Conservation (phyloP, 73 alveolate genomes). For the Paramecium tetraurelia region DNA sequence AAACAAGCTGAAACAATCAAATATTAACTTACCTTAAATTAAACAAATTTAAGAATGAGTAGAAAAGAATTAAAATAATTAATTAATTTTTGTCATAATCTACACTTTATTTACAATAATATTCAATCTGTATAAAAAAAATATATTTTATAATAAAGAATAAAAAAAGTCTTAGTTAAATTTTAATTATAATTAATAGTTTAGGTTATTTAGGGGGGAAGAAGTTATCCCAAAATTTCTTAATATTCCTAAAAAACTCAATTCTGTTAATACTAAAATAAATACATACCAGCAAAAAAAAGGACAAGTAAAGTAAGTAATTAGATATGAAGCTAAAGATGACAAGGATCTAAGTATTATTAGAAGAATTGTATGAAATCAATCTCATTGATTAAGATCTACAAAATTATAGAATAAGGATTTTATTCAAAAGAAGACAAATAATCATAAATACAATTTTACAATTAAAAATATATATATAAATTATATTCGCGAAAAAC, state of each 20-base stretch:
- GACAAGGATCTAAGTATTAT: too few relatives aligned
- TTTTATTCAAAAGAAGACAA: too few relatives aligned
- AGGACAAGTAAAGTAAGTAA: too few relatives aligned
- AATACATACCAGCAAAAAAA: too few relatives aligned
- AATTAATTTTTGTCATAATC: neutral
- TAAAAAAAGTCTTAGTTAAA: neutral
- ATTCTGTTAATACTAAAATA: too few relatives aligned
- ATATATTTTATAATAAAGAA: neutral
- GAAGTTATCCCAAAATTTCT: neutral
- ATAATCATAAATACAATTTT: too few relatives aligned
- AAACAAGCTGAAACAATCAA: neutral
- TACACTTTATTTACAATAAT: neutral
- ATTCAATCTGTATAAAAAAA: neutral
- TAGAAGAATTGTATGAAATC: too few relatives aligned
- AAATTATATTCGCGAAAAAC: too few relatives aligned
- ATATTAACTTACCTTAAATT: neutral
- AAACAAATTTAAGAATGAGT: neutral
- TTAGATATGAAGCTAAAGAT: too few relatives aligned
- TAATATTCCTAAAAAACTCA: neutral
- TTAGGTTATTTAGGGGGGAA: neutral
- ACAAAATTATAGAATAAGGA: too few relatives aligned
- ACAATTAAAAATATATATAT: too few relatives aligned
- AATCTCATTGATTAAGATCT: too few relatives aligned
- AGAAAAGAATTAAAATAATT: neutral
- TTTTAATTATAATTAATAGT: neutral